Evolutionary conservation across 345 rosid genomes (phyloP).

Genomic region (Raphanus sativus): DNA sequence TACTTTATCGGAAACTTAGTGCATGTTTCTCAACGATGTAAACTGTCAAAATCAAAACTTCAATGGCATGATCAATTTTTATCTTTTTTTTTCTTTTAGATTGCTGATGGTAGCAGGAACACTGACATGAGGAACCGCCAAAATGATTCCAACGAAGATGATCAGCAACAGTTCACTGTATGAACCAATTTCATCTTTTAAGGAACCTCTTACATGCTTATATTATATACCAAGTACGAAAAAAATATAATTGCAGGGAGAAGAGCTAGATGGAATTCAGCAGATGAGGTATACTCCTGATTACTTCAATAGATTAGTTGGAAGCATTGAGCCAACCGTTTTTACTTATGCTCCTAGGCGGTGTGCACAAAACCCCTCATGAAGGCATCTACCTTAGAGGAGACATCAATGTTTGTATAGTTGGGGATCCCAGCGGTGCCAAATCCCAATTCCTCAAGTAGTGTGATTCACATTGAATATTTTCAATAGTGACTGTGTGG

Average conservation of each 20-base stretch:
- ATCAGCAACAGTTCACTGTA: constrained; percentile 60
- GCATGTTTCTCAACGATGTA: constrained; percentile 57
- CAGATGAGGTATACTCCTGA: constrained; percentile 88
- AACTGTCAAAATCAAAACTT: neutral
- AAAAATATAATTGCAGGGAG: constrained; percentile 53
- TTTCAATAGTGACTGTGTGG: constrained; percentile 54
- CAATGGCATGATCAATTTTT: neutral
- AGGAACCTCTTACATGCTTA: neutral
- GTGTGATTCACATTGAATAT: neutral
- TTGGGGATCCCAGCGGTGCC: constrained; percentile 99
- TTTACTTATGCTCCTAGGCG: constrained; percentile 96
- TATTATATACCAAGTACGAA: too few relatives aligned
- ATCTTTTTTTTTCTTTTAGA: constrained; percentile 38
- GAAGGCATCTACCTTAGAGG: constrained; percentile 98
- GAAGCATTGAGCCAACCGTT: constrained; percentile 84
- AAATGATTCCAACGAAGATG: constrained; percentile 85
- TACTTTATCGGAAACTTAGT: constrained; percentile 94
- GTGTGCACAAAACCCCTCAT: constrained; percentile 84
- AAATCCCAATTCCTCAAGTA: constrained; percentile 99
- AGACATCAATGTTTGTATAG: constrained; percentile 93
- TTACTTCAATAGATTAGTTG: constrained; percentile 88
- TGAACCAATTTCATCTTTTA: too few relatives aligned
- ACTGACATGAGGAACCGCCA: constrained; percentile 76
- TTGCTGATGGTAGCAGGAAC: constrained; percentile 83
- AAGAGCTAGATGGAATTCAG: constrained; percentile 80